Evolutionary conservation across 176 grass and related monocot genomes (phyloP).

Genomic region (Puccinellia tenuiflora): DNA sequence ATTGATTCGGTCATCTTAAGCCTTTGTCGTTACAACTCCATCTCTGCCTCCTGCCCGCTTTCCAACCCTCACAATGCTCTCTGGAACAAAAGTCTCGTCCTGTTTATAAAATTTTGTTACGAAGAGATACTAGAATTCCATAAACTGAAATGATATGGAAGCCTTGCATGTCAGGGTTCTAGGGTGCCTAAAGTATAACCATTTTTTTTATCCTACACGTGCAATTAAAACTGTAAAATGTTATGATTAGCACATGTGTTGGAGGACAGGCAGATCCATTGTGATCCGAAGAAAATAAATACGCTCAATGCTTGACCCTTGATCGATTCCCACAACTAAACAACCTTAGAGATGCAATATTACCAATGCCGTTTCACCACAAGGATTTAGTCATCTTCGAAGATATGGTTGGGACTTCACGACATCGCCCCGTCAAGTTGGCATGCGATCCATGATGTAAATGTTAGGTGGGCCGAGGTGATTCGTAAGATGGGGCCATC

Average conservation of each 20-base stretch:
- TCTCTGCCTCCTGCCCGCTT: slow-evolving; percentile 57
- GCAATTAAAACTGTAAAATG: not conserved
- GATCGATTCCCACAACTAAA: not conserved
- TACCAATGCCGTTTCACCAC: no score
- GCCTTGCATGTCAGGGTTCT: not conserved
- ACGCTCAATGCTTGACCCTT: not conserved
- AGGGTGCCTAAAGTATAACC: not conserved
- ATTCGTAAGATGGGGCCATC: no score
- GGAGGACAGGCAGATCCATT: not conserved
- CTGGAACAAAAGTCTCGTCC: slow-evolving; percentile 92
- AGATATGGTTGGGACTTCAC: no score
- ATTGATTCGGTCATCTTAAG: slow-evolving; percentile 72
- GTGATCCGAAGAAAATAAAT: not conserved
- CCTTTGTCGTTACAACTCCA: slow-evolving; percentile 50
- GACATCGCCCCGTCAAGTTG: no score
- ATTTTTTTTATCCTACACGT: not conserved
- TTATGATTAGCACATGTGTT: not conserved
- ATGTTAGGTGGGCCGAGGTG: no score
- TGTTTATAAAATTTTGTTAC: slow-evolving; percentile 52
- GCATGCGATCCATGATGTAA: no score
- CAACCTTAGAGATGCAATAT: no score
- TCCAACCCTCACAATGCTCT: slow-evolving; percentile 72
- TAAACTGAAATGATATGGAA: not conserved
- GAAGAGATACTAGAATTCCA: not conserved
- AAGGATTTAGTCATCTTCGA: no score